Evolutionary conservation across 2,329 filamentous ascomycete species (phyloP), one percentile per base, ranked within the genome.

Genomic region (Fusarium sp.): DNA sequence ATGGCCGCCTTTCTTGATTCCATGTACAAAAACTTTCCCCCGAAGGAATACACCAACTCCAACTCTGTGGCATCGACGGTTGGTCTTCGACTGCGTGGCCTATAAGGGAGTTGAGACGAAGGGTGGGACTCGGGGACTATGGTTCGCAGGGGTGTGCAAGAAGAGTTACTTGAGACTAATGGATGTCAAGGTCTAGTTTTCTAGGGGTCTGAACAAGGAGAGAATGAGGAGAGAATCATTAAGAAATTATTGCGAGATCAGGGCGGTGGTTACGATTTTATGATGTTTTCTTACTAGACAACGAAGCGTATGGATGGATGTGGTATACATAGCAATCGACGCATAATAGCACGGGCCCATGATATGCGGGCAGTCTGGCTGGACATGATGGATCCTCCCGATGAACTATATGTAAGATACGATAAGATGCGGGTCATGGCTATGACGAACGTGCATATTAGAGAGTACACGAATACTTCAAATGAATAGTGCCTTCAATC

Each of bases 291-390:
- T 31, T 31, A 31, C 19, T 38, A 17, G 22, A 8, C 15, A 24
- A 2, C 10, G 22, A n/a, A 44, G 42, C 22, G 10, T 19, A 40
- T 33, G 21, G 40, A 21, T 40, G n/a, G 28, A 44, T 11, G 26
- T 19, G 19, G 19, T 19, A 19, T 19, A 50, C 50, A 47, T 66
- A 34, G 19, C 33, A 51, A 31, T 52, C 45, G 47, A 62, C 28
- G 40, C 49, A 68, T 65, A 63, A 56, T 52, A 68, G 65, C 64
- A 68, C 38, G 49, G 65, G 59, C 59, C 65, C 64, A 49, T 51
- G 59, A 47, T 55, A 47, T 68, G 59, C 53, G 51, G 45, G 40
- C 38, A 47, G 22, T 42, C 33, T 60, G 38, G 51, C 44, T 44
- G 33, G 45, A 57, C 36, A 22, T 47, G 38, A 67, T 62, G 64